Conservation (phyloP, 2,329 filamentous ascomycete species). For the Emericellopsis atlantica region DNA sequence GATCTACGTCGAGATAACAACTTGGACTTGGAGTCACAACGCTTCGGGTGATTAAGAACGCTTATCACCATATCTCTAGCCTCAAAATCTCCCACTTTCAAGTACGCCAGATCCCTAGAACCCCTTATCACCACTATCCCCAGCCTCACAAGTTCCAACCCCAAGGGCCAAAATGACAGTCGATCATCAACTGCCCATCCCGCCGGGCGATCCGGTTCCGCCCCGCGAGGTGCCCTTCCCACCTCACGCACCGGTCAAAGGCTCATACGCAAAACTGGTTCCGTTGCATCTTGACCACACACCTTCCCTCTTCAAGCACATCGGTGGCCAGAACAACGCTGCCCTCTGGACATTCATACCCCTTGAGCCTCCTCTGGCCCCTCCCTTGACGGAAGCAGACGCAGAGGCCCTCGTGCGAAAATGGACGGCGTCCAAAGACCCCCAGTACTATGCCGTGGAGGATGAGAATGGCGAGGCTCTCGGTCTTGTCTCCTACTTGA, state of each 20-base stretch:
- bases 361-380: slow-evolving; percentile 10
- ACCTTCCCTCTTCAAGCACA: slow-evolving; percentile 14
- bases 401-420: slow-evolving; percentile 2
- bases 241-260: slow-evolving; percentile 10
- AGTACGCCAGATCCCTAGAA: too few relatives aligned
- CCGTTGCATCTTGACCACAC: slow-evolving; percentile 14
- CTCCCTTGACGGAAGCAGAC: slow-evolving; percentile 9
- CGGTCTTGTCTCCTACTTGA: slow-evolving; percentile 30
- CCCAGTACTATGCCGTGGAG: slow-evolving; percentile 30
- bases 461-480: slow-evolving; percentile 17
- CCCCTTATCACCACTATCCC: too few relatives aligned
- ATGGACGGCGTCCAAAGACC: slow-evolving; percentile 16
- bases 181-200: not conserved
- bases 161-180: not conserved
- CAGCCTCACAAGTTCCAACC: not conserved
- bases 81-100: too few relatives aligned
- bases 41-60: too few relatives aligned
- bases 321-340: slow-evolving; percentile 16
- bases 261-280: slow-evolving; percentile 16
- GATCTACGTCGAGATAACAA: too few relatives aligned
- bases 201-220: not conserved
- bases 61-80: too few relatives aligned
- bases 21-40: too few relatives aligned
- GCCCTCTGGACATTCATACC: slow-evolving; percentile 21
- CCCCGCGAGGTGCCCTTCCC: slow-evolving; percentile 4